Evolutionary conservation across 306 rosid genomes (phyloP), one percentile per base, ranked within the genome.

Genomic region (Lotus japonicus): DNA sequence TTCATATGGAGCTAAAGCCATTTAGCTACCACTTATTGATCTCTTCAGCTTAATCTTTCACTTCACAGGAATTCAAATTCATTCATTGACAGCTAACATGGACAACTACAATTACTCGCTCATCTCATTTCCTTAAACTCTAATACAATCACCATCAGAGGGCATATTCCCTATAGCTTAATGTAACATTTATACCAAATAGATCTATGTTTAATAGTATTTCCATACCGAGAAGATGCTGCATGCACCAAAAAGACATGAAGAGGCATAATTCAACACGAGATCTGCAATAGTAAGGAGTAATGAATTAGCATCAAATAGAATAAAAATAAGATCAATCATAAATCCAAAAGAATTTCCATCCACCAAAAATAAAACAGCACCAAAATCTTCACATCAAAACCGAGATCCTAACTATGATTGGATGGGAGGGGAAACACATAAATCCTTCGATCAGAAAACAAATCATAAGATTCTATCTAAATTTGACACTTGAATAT

Each of bases 51-150:
- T 9, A 75, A 43, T 50, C 75, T 51, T 49, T 45, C 48, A 49
- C 64, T 68, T 51, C 11, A 52, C 16, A 11, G 66, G 67, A 57
- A 77, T 35, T 61, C 70, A 61, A 35, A 62, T 33, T 50, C 54
- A 55, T 18, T 73, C 48, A 12, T 11, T 44, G 44, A 46, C 33
- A 65, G 51, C 23, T 51, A 43, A 36, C 54, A 56, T 33, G 31
- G 67, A 74, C 61, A 39, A 75, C 50, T 64, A 68, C 48, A 68
- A 68, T 53, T 53, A 68, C 52, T n/a, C 62, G 33, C 11, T 54
- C 9, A 21, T 42, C 36, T 16, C 26, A 39, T 38, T 39, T 16
- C 74, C 50, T 14, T 1, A n/a, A 67, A 38, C 38, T 16, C 62
- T 8, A 17, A 39, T 11, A 41, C 53, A 45, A 48, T 57, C 15